Conservation (phyloP, 345 rosid genomes). For the Pelargonium nanum region DNA sequence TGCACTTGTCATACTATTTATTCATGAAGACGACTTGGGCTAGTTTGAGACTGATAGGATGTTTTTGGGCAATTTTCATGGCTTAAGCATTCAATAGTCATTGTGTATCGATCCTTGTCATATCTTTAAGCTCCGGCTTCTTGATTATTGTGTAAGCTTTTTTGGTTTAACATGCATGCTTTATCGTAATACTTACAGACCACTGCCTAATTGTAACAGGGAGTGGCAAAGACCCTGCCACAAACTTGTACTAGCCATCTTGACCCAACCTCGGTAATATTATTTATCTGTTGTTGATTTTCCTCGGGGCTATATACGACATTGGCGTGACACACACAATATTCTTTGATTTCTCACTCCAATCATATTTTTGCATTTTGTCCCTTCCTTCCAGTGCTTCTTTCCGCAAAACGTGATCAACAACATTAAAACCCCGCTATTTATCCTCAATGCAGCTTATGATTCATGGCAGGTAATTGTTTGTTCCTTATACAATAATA, state of each 20-base stretch:
- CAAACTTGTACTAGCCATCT: constrained; percentile 66
- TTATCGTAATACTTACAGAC: not conserved
- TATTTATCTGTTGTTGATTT: not conserved
- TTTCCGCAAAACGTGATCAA: constrained; percentile 81
- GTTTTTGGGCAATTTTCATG: too few relatives aligned
- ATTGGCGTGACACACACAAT: not conserved
- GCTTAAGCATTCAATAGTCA: too few relatives aligned
- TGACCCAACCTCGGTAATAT: constrained; percentile 71
- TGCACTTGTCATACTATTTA: too few relatives aligned
- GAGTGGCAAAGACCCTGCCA: constrained; percentile 45
- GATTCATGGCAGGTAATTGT: constrained; percentile 91
- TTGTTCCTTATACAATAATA: not conserved
- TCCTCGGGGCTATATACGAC: too few relatives aligned
- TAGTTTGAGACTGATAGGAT: too few relatives aligned
- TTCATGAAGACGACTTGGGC: too few relatives aligned
- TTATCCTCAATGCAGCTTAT: constrained; percentile 78
- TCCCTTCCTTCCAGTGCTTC: constrained; percentile 59
- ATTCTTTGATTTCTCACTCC: constrained; percentile 1
- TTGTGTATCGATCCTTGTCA: not conserved
- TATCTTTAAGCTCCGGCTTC: not conserved
- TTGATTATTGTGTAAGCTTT: not conserved
- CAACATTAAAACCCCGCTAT: constrained; percentile 62
- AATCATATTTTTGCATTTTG: not conserved
- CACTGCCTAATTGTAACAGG: constrained; percentile 27
- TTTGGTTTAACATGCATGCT: not conserved